These are phyloP conservation scores for Pistacia vera DNA, from an alignment of 345 rosid species.

Conservation along the genomic window DNA sequence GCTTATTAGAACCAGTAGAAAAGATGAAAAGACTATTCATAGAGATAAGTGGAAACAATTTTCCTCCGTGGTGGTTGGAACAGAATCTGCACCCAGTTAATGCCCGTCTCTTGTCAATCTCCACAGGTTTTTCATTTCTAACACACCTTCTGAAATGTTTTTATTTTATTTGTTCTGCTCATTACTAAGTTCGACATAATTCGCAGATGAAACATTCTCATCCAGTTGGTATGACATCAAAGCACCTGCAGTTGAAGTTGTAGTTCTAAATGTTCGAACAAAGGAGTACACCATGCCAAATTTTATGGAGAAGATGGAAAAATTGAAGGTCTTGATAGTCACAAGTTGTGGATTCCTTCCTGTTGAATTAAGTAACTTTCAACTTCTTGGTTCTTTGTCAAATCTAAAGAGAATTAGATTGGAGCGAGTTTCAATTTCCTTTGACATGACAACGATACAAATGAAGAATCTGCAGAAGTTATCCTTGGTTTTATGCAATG, in stretches of 20 bases:
- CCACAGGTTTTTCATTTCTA: slow-evolving; percentile 22
- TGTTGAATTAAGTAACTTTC: slow-evolving; percentile 36
- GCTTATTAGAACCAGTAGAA: slow-evolving; percentile 19
- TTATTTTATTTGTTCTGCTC: background rate
- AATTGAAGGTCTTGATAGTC: slow-evolving; percentile 45
- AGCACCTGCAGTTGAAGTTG: slow-evolving; percentile 39
- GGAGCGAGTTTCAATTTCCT: slow-evolving; percentile 31
- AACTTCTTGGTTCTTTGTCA: slow-evolving; percentile 30
- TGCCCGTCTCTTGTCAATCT: background rate
- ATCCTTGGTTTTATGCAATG: slow-evolving; percentile 43
- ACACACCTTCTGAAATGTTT: background rate
- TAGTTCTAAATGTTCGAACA: slow-evolving; percentile 44
- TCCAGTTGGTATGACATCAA: slow-evolving; percentile 34
- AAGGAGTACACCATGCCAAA: slow-evolving; percentile 39
- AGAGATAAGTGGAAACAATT: slow-evolving; percentile 30
- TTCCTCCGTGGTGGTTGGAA: background rate
- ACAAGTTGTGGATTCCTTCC: slow-evolving; percentile 32
- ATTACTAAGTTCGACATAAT: background rate
- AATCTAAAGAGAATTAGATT: slow-evolving; percentile 53
- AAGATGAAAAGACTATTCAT: slow-evolving; percentile 36
- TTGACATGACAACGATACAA: slow-evolving; percentile 2
- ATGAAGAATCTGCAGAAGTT: slow-evolving; percentile 39
- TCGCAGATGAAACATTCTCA: slow-evolving; percentile 51
- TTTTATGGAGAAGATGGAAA: slow-evolving; percentile 45
- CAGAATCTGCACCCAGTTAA: background rate